Conservation (phyloP, 2,329 filamentous ascomycete species). For the Diaporthe destruens region DNA sequence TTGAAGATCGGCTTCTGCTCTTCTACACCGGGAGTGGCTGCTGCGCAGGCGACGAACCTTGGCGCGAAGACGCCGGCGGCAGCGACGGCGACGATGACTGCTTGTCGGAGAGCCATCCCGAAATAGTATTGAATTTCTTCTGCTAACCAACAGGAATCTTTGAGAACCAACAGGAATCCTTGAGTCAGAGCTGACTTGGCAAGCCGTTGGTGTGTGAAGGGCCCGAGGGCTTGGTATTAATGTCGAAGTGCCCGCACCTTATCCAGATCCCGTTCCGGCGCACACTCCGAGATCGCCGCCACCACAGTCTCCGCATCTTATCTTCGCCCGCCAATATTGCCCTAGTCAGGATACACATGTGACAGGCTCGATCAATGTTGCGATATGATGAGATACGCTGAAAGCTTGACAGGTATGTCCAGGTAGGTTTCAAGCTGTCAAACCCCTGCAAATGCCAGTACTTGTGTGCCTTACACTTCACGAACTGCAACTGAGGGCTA, state of each 20-base stretch:
- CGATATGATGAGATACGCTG: neutral
- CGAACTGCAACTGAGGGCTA: too few relatives aligned
- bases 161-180: too few relatives aligned
- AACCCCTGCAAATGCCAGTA: neutral
- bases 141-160: too few relatives aligned
- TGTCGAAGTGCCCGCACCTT: conserved; percentile 4
- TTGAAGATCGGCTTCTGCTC: conserved; percentile 27
- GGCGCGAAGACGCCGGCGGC: neutral
- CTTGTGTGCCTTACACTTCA: neutral
- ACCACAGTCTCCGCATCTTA: conserved; percentile 5
- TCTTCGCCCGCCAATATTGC: neutral
- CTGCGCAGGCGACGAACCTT: neutral
- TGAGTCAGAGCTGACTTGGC: neutral
- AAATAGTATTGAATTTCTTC: neutral
- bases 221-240: neutral
- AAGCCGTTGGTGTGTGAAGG: neutral
- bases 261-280: neutral
- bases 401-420: neutral
- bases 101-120: neutral
- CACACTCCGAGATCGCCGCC: conserved; percentile 23
- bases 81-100: neutral
- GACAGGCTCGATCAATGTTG: neutral
- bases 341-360: neutral
- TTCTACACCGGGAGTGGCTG: conserved; percentile 17
- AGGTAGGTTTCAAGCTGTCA: neutral